Evolutionary conservation across 2,329 filamentous ascomycete species (phyloP).

Genomic region (Penicillium sp.): DNA sequence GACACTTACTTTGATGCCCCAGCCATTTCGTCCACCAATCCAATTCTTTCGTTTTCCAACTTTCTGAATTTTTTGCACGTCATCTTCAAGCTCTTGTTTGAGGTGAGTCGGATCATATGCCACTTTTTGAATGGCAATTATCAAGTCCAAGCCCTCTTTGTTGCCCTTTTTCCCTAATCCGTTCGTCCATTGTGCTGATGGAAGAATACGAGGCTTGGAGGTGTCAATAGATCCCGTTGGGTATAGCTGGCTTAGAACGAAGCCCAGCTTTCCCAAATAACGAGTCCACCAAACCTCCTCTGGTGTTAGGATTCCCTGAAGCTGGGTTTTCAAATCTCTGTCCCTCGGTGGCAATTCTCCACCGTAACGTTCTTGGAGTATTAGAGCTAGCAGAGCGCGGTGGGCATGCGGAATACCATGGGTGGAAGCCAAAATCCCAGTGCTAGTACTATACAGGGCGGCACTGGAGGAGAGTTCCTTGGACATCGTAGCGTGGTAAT

Average conservation of each 20-base stretch:
- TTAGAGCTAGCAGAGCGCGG: conserved; percentile 35
- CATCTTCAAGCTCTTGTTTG: conserved; percentile 25
- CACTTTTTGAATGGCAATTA: conserved; percentile 26
- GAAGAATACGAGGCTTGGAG: conserved; percentile 27
- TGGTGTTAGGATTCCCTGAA: conserved; percentile 29
- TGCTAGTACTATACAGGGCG: conserved; percentile 34
- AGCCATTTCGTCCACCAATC: conserved; percentile 33
- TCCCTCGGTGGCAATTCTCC: conserved; percentile 37
- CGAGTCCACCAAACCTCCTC: conserved; percentile 40
- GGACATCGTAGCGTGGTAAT: conserved; percentile 32
- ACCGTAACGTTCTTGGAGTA: conserved; percentile 36
- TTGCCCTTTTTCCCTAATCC: conserved; percentile 35
- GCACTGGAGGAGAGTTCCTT: conserved; percentile 35
- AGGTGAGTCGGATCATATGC: conserved; percentile 26
- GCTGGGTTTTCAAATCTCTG: conserved; percentile 26
- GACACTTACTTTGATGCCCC: conserved; percentile 28
- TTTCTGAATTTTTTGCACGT: conserved; percentile 32
- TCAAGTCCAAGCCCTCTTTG: conserved; percentile 31
- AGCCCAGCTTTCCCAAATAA: conserved; percentile 34
- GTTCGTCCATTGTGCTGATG: conserved; percentile 29
- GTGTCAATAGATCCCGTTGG: conserved; percentile 31
- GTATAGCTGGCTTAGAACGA: conserved; percentile 32
- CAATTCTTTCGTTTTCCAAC: conserved; percentile 41
- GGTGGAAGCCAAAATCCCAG: conserved; percentile 33
- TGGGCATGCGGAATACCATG: conserved; percentile 37